phyloP scores from a whole-genome alignment of 2,329 filamentous ascomycete genomes.

The Monosporascus ibericus region DNA sequence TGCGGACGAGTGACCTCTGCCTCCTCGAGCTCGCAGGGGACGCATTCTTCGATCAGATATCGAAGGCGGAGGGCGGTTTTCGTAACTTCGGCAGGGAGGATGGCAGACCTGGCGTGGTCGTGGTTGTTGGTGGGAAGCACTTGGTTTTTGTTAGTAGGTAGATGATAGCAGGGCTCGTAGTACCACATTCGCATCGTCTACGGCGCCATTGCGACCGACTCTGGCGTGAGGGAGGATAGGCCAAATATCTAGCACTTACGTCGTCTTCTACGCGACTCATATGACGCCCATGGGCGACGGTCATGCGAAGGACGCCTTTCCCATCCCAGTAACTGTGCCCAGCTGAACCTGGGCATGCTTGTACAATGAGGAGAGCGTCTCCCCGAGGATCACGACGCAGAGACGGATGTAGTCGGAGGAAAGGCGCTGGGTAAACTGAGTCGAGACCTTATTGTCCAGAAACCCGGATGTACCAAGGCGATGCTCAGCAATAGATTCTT shows the following conservation, averaged over 20 bases:
- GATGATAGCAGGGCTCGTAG: not conserved
- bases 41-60: slow-evolving; percentile 80
- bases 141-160: slow-evolving; percentile 26
- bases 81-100: slow-evolving; percentile 75
- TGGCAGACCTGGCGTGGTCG: slow-evolving; percentile 55
- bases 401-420: too few relatives aligned
- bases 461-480: too few relatives aligned
- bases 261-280: slow-evolving; percentile 38
- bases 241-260: slow-evolving; percentile 26
- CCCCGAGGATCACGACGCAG: too few relatives aligned
- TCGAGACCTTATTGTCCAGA: too few relatives aligned
- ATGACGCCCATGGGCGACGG: slow-evolving; percentile 30
- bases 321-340: slow-evolving; percentile 28
- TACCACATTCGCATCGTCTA: too few relatives aligned
- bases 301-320: slow-evolving; percentile 25
- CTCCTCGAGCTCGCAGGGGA: slow-evolving; percentile 85
- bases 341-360: slow-evolving; percentile 25
- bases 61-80: slow-evolving; percentile 85
- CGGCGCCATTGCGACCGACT: not conserved
- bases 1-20: slow-evolving; percentile 70
- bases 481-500: too few relatives aligned
- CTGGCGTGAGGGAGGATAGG: not conserved
- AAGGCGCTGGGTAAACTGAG: too few relatives aligned
- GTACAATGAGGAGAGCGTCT: too few relatives aligned
- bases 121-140: slow-evolving; percentile 61